Evolutionary conservation across 345 rosid genomes (phyloP).

Genomic region (Populus ilicifolia): DNA sequence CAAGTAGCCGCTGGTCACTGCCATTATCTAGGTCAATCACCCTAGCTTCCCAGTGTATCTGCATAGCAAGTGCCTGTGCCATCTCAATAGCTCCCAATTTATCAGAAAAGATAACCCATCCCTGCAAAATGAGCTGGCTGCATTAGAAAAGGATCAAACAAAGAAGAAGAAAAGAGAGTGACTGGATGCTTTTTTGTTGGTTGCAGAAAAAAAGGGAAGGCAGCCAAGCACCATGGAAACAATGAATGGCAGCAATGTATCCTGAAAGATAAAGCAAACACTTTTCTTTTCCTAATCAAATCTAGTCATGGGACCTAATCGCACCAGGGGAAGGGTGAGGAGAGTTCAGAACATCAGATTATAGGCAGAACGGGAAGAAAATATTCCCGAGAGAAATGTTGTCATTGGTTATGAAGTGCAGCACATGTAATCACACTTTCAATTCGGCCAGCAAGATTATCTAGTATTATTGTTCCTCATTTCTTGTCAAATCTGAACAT

Average conservation of each 20-base stretch:
- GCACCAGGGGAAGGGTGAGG: neutral
- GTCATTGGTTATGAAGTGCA: neutral
- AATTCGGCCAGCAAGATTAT: neutral
- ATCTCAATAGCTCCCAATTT: constrained; percentile 70
- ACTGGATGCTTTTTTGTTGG: neutral
- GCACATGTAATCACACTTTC: neutral
- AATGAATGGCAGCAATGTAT: neutral
- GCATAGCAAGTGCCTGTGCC: constrained; percentile 70
- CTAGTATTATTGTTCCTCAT: neutral
- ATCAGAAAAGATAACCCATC: constrained; percentile 86
- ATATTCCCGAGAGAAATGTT: neutral
- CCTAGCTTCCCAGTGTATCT: constrained; percentile 97
- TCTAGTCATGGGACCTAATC: too few species aligned
- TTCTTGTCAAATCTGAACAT: neutral
- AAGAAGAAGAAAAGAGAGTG: neutral
- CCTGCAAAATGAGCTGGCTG: constrained; percentile 39
- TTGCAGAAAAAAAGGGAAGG: neutral
- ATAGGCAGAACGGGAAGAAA: neutral
- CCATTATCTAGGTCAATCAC: constrained; percentile 93
- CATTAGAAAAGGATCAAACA: neutral
- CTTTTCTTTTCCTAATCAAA: neutral
- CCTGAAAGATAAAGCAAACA: neutral
- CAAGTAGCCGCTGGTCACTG: constrained; percentile 88
- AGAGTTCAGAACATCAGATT: neutral
- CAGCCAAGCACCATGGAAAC: neutral